A percentile compares a stretch with the other conserved stretches of the same genome.
phyloP scores from a whole-genome alignment of 1,284 basidiomycete species.

The Trichosporon faecale region DNA sequence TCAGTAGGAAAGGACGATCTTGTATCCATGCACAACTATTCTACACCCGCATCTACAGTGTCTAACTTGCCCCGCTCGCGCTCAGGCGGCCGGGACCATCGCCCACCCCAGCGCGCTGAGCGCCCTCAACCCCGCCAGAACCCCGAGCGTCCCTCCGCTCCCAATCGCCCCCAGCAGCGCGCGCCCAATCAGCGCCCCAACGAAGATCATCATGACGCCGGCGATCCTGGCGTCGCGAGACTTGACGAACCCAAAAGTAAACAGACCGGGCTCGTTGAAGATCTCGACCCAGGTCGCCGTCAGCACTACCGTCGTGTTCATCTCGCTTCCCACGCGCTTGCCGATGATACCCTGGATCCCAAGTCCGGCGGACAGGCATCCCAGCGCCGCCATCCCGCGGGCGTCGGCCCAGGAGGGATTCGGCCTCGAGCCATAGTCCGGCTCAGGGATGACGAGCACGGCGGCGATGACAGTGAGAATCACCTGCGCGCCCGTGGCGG shows the following conservation, averaged over 20 bases:
- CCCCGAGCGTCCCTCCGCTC: neutral
- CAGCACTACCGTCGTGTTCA: constrained; percentile 59
- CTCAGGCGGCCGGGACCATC: neutral
- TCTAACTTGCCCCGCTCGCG: neutral
- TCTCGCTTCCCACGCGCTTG: constrained; percentile 70
- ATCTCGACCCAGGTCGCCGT: constrained; percentile 85
- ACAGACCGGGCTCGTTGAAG: constrained; percentile 71
- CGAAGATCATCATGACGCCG: constrained; percentile 64
- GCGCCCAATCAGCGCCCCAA: constrained; percentile 71
- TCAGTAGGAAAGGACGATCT: neutral
- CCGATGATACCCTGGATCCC: constrained; percentile 74
- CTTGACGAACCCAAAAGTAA: constrained; percentile 56
- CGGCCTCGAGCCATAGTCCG: constrained; percentile 48
- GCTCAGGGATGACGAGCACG: constrained; percentile 53
- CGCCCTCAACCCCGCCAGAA: neutral
- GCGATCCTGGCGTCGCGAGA: constrained; percentile 71
- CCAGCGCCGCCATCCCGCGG: constrained; percentile 65
- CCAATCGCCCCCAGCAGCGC: constrained; percentile 52
- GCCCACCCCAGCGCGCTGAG: neutral
- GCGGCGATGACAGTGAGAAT: constrained; percentile 66
- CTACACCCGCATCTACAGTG: neutral
- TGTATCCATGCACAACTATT: neutral
- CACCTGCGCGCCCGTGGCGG: constrained; percentile 68
- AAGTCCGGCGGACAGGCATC: constrained; percentile 71
- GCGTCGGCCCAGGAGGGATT: constrained; percentile 67